phyloP scores from a whole-genome alignment of 2,329 filamentous ascomycete species.

The Amesomyces nigricolor region DNA sequence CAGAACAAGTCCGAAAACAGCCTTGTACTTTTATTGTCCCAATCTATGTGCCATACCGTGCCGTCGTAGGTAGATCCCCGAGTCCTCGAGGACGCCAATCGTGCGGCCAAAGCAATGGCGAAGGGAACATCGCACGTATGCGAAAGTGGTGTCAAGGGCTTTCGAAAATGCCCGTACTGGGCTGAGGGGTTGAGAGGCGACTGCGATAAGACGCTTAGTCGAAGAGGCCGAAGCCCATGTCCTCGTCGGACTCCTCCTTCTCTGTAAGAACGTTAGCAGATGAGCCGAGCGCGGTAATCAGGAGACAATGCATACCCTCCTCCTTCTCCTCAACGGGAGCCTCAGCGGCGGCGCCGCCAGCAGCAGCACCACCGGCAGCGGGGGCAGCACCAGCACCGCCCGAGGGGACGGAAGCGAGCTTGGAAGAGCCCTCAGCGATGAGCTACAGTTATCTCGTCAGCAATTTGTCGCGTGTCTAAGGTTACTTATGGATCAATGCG shows the following conservation, averaged over 20 bases:
- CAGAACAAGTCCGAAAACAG: conserved; percentile 4
- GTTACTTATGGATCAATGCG: conserved; percentile 28
- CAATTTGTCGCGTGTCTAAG: background rate
- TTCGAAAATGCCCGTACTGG: conserved; percentile 18
- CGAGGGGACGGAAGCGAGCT: conserved; percentile 96
- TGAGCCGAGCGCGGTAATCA: background rate
- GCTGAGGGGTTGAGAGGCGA: conserved; percentile 3
- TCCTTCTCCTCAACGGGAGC: conserved; percentile 62
- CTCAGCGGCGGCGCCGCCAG: conserved; percentile 59
- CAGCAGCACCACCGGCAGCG: conserved; percentile 60
- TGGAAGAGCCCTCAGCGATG: conserved; percentile 81
- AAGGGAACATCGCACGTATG: conserved; percentile 13
- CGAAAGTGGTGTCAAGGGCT: conserved; percentile 16
- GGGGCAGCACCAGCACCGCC: conserved; percentile 74
- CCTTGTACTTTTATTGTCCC: conserved; percentile 17
- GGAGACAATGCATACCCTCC: conserved; percentile 61
- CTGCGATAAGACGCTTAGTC: conserved; percentile 49
- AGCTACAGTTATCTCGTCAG: conserved; percentile 51
- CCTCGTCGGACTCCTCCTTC: conserved; percentile 68
- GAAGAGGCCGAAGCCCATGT: conserved; percentile 73
- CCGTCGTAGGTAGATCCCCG: conserved; percentile 12
- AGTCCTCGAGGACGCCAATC: conserved; percentile 17
- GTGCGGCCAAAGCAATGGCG: conserved; percentile 7
- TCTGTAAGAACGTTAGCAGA: conserved; percentile 37
- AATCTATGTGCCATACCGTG: conserved; percentile 17